phyloP scores from a whole-genome alignment of 306 rosid genomes.

The Trichosanthes truncata region DNA sequence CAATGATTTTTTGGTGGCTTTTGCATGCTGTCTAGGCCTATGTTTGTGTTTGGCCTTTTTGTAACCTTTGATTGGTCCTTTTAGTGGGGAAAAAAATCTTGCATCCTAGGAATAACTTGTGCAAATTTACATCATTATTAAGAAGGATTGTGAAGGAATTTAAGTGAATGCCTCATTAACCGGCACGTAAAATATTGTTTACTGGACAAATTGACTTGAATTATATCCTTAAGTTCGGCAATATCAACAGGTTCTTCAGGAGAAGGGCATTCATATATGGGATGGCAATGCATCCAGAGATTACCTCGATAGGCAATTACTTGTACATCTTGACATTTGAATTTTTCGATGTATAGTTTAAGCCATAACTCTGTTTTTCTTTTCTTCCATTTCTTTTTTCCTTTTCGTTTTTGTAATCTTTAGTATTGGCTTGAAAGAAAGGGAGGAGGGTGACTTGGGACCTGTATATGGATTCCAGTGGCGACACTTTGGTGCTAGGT shows the following conservation, averaged over 20 bases:
- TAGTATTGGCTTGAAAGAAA: conserved; percentile 77
- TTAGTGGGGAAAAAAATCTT: neutral
- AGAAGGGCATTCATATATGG: conserved; percentile 85
- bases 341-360: conserved; percentile 10
- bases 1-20: neutral
- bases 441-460: conserved; percentile 95
- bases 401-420: neutral
- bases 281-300: conserved; percentile 95
- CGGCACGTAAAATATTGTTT: neutral
- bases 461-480: conserved; percentile 97
- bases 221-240: conserved; percentile 12
- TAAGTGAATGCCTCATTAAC: neutral
- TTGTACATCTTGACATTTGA: conserved; percentile 1
- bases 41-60: neutral
- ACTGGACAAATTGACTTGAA: neutral
- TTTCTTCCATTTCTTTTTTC: neutral
- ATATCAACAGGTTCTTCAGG: conserved; percentile 69
- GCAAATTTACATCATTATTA: neutral
- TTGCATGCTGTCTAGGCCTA: neutral
- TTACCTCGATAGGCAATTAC: conserved; percentile 82
- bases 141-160: neutral
- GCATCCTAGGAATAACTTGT: neutral
- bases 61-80: neutral
- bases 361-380: conserved; percentile 7
- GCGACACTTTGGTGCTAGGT: conserved; percentile 98